Evolutionary conservation across 441 rosid genomes (phyloP), one percentile per base, ranked within the genome.

Genomic region (Brassica balearica): DNA sequence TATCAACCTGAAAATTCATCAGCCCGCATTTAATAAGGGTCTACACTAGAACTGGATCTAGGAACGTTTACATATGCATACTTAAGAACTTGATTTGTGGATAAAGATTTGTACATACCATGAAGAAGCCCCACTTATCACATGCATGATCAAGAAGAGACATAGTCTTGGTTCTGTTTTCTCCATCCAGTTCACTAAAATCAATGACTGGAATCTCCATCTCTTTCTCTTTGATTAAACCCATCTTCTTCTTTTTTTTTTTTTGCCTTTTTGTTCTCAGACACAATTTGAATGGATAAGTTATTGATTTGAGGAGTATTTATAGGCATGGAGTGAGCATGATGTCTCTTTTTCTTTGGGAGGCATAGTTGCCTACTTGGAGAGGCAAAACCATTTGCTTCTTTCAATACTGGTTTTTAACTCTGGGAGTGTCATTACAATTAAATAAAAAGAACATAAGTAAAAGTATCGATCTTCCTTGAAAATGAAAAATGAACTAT

Each of bases 61-160:
- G 60, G 19, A 58, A 67, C 72, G 59, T 66, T 11, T 48, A 48
- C 56, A n/a, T 48, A 48, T 14, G 56, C 56, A 48, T 48, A 48
- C 56, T n/a, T 48, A 48, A 2, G 8, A 38, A 73, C 8, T n/a
- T 64, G 8, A 36, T 38, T 65, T 65, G 27, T 51, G 66, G 36
- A 71, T 64, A 38, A 64, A 38, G 15, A 71, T 63, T 20, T 23
- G n/a, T 65, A 64, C 56, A 51, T 76, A 95, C 97, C 98, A 84
- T 88, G 84, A 93, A 93, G 88, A 85, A 95, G 29, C 97, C 97
- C 97, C 99, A 92, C 76, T 93, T 85, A 85, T 90, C 93, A 71
- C 97, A 93, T 68, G 96, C 93, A 76, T 91, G 87, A 51, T 89
- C 88, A 64, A 95, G 93, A 74, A 75, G 79, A 6, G 91, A 86